Evolutionary conservation across 306 rosid genomes (phyloP).

Genomic region (Malus orientalis): DNA sequence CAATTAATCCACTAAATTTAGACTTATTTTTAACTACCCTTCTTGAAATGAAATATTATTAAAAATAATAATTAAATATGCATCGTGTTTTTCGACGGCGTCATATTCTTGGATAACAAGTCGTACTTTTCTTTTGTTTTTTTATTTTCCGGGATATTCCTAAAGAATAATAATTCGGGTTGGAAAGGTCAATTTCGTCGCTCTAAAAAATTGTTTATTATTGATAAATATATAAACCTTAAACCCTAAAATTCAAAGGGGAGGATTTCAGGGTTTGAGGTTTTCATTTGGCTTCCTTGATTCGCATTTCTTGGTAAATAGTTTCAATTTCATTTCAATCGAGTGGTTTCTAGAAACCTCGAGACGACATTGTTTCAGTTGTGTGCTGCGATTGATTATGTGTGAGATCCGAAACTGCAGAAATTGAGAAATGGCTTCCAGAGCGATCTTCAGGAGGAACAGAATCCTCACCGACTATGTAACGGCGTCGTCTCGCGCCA

Average conservation of each 20-base stretch:
- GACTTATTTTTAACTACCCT: too few relatives aligned
- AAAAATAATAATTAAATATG: too few relatives aligned
- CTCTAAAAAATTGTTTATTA: background rate
- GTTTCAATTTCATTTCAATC: background rate
- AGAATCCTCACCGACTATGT: constrained; percentile 29
- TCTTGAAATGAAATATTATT: too few relatives aligned
- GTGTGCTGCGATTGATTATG: background rate
- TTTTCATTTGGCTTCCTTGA: background rate
- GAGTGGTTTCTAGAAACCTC: background rate
- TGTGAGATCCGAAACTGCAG: background rate
- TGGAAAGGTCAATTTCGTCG: background rate
- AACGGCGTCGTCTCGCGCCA: constrained; percentile 19
- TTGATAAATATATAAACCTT: background rate
- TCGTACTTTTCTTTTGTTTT: background rate
- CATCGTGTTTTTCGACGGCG: background rate
- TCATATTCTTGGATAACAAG: background rate
- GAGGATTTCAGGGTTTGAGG: background rate
- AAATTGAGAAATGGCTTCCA: constrained; percentile 44
- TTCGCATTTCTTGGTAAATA: background rate
- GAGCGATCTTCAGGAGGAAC: constrained; percentile 52
- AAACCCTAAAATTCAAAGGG: background rate
- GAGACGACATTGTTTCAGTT: background rate
- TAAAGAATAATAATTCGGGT: background rate
- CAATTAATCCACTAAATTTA: background rate
- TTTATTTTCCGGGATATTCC: background rate